These are phyloP conservation scores for Boletus coccyginus DNA, from an alignment of 768 basidiomycete genomes.

Conservation along the genomic window DNA sequence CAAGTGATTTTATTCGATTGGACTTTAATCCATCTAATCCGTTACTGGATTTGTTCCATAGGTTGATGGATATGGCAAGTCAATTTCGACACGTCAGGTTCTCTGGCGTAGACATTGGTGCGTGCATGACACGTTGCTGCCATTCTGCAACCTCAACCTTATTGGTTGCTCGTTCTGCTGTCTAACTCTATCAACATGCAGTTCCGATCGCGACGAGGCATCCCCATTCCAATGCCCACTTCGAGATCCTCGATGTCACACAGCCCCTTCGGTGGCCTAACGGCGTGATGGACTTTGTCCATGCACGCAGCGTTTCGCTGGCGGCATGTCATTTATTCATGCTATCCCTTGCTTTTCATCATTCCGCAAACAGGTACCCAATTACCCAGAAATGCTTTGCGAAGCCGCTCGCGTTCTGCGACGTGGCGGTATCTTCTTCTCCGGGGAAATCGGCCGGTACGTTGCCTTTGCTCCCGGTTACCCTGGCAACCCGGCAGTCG, in stretches of 20 bases:
- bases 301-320: constrained; percentile 59
- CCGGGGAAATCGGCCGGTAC: constrained; percentile 55
- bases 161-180: constrained; percentile 5
- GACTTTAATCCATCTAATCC: constrained; percentile 18
- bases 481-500: constrained; percentile 24
- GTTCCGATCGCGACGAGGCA: constrained; percentile 71
- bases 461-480: constrained; percentile 39
- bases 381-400: constrained; percentile 50
- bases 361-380: constrained; percentile 43
- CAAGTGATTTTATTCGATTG: constrained; percentile 33
- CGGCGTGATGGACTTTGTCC: constrained; percentile 62
- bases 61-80: constrained; percentile 73
- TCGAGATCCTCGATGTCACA: constrained; percentile 66
- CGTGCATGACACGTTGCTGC: constrained; percentile 22
- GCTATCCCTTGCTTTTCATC: constrained; percentile 12
- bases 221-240: constrained; percentile 58
- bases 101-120: constrained; percentile 76
- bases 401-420: constrained; percentile 66
- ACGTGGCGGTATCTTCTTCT: constrained; percentile 68
- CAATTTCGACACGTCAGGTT: constrained; percentile 64
- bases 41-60: constrained; percentile 30
- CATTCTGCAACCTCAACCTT: constrained; percentile 9
- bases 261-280: constrained; percentile 47
- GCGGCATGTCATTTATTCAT: constrained; percentile 45
- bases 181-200: constrained; percentile 27